Evolutionary conservation across 805 yeast genomes (phyloP).

Genomic region (Brettanomyces nanus): DNA sequence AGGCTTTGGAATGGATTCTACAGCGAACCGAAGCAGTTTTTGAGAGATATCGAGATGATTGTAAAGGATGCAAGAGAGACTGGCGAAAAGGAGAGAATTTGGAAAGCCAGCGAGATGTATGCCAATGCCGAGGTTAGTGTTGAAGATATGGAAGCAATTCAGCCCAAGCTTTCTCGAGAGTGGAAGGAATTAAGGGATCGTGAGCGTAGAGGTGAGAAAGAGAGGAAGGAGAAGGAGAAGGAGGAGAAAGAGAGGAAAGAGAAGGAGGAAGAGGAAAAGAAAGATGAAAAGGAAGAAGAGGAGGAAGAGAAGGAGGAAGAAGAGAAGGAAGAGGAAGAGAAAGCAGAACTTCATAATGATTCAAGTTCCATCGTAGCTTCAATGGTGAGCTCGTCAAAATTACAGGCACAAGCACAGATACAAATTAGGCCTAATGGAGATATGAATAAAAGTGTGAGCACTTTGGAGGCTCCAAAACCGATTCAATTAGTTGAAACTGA

Average conservation of each 20-base stretch:
- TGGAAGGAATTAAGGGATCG: constrained; percentile 68
- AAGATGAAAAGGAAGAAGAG: background rate
- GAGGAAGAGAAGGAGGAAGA: background rate
- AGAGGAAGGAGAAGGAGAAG: constrained; percentile 23
- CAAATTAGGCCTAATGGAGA: constrained; percentile 12
- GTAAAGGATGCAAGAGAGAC: constrained; percentile 64
- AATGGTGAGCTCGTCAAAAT: constrained; percentile 4
- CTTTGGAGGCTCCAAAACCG: background rate
- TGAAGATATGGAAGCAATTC: constrained; percentile 67
- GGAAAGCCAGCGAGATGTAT: constrained; percentile 86
- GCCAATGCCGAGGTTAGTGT: constrained; percentile 94
- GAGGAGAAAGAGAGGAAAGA: constrained; percentile 16
- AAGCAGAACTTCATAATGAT: too few relatives aligned
- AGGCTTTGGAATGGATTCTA: constrained; percentile 95
- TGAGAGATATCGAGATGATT: constrained; percentile 78
- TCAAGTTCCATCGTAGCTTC: background rate
- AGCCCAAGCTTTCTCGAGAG: constrained; percentile 62
- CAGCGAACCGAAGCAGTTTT: constrained; percentile 84
- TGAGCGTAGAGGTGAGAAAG: constrained; percentile 45
- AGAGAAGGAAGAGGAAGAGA: background rate
- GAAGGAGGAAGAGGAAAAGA: constrained; percentile 1
- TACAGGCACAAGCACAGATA: constrained; percentile 15
- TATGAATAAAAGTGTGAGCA: too few relatives aligned
- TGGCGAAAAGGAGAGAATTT: constrained; percentile 77
- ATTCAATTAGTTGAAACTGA: background rate